Conservation (phyloP, 202 grass and related monocot species). For the Setaria viridis region DNA sequence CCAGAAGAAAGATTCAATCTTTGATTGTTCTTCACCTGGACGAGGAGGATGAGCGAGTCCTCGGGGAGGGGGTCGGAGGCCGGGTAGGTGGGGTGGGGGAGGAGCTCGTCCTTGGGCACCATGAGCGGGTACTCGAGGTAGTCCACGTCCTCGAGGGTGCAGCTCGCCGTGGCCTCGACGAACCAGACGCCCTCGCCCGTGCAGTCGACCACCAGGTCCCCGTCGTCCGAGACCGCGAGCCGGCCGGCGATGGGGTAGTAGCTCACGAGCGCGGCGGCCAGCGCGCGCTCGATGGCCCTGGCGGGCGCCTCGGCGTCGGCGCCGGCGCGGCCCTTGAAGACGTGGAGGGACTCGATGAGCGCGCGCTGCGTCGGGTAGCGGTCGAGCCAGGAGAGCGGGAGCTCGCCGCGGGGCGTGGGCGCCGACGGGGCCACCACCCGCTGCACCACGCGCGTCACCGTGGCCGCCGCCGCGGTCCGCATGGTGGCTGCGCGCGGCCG, state of each 20-base stretch:
- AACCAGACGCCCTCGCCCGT: constrained; percentile 90
- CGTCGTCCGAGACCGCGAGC: constrained; percentile 40
- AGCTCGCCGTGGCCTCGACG: constrained; percentile 65
- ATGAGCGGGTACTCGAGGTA: constrained; percentile 91
- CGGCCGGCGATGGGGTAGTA: constrained; percentile 90
- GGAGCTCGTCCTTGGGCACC: constrained; percentile 84
- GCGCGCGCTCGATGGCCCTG: constrained; percentile 48
- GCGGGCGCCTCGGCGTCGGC: constrained; percentile 36
- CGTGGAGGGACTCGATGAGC: constrained; percentile 93
- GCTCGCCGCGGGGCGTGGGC: constrained; percentile 62
- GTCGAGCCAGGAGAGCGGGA: constrained; percentile 89
- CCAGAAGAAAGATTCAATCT: neutral
- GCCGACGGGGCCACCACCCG: constrained; percentile 66
- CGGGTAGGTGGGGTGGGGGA: constrained; percentile 68
- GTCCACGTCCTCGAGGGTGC: constrained; percentile 77
- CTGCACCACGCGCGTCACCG: constrained; percentile 65
- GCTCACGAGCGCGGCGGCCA: constrained; percentile 59
- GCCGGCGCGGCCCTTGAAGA: constrained; percentile 71
- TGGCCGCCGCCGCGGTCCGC: constrained; percentile 25
- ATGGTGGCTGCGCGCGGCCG: constrained; percentile 4
- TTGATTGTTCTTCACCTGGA: constrained; percentile 59
- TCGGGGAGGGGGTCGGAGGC: constrained; percentile 39
- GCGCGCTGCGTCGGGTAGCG: constrained; percentile 93
- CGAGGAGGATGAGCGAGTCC: constrained; percentile 75
- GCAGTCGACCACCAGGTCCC: constrained; percentile 76